phyloP scores from a whole-genome alignment of 495 filamentous ascomycete species.

The Aspergillus biplanus region DNA sequence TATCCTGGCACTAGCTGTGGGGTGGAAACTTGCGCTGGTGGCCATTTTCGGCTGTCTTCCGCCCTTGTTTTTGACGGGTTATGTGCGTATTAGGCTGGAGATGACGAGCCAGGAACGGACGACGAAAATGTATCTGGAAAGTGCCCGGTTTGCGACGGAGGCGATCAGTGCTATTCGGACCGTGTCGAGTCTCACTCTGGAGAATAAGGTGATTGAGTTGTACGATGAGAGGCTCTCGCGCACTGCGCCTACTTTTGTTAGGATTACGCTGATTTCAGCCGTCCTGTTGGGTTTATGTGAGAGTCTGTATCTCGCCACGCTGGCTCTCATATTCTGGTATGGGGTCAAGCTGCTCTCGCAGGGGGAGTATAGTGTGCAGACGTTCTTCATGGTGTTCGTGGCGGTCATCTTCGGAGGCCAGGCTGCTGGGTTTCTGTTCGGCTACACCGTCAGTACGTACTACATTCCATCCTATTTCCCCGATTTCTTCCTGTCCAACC shows the following conservation, averaged over 20 bases:
- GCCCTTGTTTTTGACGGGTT: slow-evolving; percentile 53
- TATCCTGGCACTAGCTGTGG: slow-evolving; percentile 34
- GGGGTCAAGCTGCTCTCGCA: slow-evolving; percentile 29
- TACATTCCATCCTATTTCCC: not conserved
- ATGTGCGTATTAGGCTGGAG: slow-evolving; percentile 40
- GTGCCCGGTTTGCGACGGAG: slow-evolving; percentile 57
- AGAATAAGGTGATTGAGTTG: slow-evolving; percentile 43
- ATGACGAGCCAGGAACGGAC: not conserved
- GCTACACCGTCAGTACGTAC: slow-evolving; percentile 25
- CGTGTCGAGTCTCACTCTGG: slow-evolving; percentile 57
- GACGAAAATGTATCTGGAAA: slow-evolving; percentile 52
- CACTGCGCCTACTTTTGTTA: slow-evolving; percentile 34
- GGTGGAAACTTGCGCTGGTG: slow-evolving; percentile 61
- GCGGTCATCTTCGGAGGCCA: slow-evolving; percentile 57
- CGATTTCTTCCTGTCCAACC: not conserved
- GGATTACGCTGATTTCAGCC: not conserved
- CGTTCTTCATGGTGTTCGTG: slow-evolving; percentile 59
- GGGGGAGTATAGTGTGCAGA: slow-evolving; percentile 44
- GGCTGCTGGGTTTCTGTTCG: slow-evolving; percentile 51
- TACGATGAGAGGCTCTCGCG: slow-evolving; percentile 25
- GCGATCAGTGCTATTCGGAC: slow-evolving; percentile 59
- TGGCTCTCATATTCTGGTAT: slow-evolving; percentile 27
- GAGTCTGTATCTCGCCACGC: not conserved
- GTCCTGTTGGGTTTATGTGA: not conserved
- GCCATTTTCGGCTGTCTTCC: slow-evolving; percentile 55